Evolutionary conservation across 2,329 filamentous ascomycete genomes (phyloP).

Genomic region (Gyromitra esculenta): DNA sequence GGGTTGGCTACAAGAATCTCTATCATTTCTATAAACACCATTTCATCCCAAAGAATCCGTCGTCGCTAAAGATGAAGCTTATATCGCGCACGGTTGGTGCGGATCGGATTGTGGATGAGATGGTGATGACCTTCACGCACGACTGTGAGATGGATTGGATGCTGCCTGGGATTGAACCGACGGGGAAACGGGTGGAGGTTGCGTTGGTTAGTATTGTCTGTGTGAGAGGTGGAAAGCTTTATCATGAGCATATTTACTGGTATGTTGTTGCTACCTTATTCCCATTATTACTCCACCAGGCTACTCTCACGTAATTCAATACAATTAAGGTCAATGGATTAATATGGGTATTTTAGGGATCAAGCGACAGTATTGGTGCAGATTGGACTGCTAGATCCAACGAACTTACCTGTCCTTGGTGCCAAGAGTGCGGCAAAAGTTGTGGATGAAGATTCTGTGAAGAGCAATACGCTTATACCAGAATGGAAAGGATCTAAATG

Average conservation of each 20-base stretch:
- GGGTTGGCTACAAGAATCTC: constrained; percentile 71
- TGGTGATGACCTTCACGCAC: constrained; percentile 73
- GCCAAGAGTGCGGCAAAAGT: constrained; percentile 55
- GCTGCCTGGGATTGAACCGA: constrained; percentile 70
- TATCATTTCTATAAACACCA: constrained; percentile 76
- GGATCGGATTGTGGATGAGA: constrained; percentile 77
- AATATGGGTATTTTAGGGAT: constrained; percentile 61
- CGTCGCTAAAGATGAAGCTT: constrained; percentile 73
- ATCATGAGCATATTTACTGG: constrained; percentile 77
- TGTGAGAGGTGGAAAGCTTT: constrained; percentile 73
- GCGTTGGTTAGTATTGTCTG: constrained; percentile 74
- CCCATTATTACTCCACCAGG: not conserved
- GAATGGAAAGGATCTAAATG: constrained; percentile 43
- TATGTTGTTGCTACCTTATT: constrained; percentile 6
- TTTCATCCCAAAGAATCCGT: constrained; percentile 78
- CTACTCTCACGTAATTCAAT: not conserved
- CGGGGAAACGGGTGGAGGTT: constrained; percentile 66
- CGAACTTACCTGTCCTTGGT: constrained; percentile 55
- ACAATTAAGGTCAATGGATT: not conserved
- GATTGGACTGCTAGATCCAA: constrained; percentile 66
- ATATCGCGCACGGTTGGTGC: constrained; percentile 76
- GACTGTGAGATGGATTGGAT: constrained; percentile 73
- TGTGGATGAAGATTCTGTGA: constrained; percentile 47
- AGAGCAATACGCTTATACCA: constrained; percentile 49
- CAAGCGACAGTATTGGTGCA: constrained; percentile 72